Evolutionary conservation across 2,329 filamentous ascomycete species (phyloP).

Genomic region (Blastomyces silverae): DNA sequence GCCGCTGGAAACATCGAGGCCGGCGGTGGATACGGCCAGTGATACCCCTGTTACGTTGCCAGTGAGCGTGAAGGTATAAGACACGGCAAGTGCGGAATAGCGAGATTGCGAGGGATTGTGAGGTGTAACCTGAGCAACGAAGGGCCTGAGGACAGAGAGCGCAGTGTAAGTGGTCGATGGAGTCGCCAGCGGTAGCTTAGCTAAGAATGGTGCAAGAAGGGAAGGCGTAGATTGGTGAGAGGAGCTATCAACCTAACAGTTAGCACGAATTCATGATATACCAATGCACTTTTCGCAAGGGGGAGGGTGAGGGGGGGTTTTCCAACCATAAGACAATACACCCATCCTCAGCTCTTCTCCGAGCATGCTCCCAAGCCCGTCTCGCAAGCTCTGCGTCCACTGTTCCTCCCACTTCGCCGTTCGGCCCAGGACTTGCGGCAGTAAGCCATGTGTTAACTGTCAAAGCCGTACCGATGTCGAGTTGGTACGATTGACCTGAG

Average conservation of each 20-base stretch:
- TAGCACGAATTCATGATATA: slow-evolving; percentile 17
- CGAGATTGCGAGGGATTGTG: slow-evolving; percentile 78
- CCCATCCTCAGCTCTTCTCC: slow-evolving; percentile 87
- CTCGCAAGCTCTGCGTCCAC: slow-evolving; percentile 71
- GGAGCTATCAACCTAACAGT: slow-evolving; percentile 53
- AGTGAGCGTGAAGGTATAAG: slow-evolving; percentile 70
- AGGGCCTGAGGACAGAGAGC: slow-evolving; percentile 74
- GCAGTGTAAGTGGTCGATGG: slow-evolving; percentile 70
- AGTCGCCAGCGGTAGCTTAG: slow-evolving; percentile 69
- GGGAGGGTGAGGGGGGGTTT: neutral
- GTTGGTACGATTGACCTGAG: slow-evolving; percentile 69
- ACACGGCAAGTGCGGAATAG: slow-evolving; percentile 72
- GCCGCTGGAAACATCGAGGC: slow-evolving; percentile 75
- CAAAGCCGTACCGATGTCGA: slow-evolving; percentile 84
- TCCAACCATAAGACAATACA: slow-evolving; percentile 81
- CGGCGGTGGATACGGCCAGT: slow-evolving; percentile 74
- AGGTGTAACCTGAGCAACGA: slow-evolving; percentile 79
- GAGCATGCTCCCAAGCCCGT: slow-evolving; percentile 92
- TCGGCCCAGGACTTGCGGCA: slow-evolving; percentile 60
- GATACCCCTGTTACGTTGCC: slow-evolving; percentile 71
- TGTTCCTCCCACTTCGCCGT: slow-evolving; percentile 66
- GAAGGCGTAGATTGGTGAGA: slow-evolving; percentile 85
- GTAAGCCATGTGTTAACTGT: slow-evolving; percentile 96
- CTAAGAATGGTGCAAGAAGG: slow-evolving; percentile 71
- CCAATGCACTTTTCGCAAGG: neutral